These are phyloP conservation scores for Candida cerambycidarum DNA, from an alignment of 805 yeast genomes.

Conservation along the genomic window DNA sequence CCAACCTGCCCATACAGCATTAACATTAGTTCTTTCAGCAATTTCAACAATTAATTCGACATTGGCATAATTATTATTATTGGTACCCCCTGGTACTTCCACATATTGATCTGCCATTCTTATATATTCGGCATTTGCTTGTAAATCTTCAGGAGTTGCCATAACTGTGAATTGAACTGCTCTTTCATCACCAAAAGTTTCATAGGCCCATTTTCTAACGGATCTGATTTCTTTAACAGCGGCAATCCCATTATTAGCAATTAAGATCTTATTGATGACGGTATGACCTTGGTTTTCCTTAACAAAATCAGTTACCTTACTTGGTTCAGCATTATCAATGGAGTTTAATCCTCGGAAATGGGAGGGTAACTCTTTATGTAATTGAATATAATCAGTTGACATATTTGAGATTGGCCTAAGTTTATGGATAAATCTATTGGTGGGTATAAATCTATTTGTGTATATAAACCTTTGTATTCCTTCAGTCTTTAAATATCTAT, in stretches of 20 bases:
- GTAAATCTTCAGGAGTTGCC: constrained; percentile 99
- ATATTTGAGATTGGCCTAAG: too few species aligned
- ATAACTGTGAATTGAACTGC: constrained; percentile 93
- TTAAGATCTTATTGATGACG: constrained; percentile 80
- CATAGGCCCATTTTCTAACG: constrained; percentile 98
- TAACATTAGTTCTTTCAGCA: constrained; percentile 94
- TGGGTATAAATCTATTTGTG: not conserved
- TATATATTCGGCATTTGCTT: constrained; percentile 95
- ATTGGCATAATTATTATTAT: constrained; percentile 97
- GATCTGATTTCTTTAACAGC: constrained; percentile 98
- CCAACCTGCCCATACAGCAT: constrained; percentile 99
- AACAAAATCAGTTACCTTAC: constrained; percentile 80
- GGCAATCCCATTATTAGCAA: constrained; percentile 98
- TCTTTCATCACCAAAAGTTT: constrained; percentile 95
- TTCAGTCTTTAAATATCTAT: not conserved
- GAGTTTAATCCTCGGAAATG: constrained; percentile 85
- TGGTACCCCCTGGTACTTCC: constrained; percentile 99
- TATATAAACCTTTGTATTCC: not conserved
- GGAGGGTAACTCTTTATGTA: constrained; percentile 50
- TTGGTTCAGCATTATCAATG: constrained; percentile 73
- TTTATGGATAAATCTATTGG: not conserved
- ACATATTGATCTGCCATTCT: constrained; percentile 99
- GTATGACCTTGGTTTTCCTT: constrained; percentile 89
- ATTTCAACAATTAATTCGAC: constrained; percentile 95
- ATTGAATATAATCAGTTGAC: constrained; percentile 21